phyloP scores from a whole-genome alignment of 306 rosid species.

The Cucumis hystrix region DNA sequence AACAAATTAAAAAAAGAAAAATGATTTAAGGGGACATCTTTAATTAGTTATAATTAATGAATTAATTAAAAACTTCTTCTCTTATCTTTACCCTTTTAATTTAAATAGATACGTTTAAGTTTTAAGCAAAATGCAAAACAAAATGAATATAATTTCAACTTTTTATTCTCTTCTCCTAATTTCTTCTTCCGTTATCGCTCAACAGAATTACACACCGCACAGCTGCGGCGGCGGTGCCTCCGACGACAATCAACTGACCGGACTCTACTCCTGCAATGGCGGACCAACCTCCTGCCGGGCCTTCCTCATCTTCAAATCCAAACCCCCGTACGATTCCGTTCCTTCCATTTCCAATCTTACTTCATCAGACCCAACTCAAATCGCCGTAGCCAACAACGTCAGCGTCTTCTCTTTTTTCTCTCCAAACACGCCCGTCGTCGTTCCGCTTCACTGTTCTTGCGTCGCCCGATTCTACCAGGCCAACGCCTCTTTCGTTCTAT shows the following conservation, averaged over 20 bases:
- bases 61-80: background rate
- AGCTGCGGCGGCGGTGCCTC: background rate
- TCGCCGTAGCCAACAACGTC: constrained; percentile 31
- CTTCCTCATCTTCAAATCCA: constrained; percentile 46
- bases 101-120: background rate
- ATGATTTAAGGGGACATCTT: background rate
- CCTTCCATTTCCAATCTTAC: constrained; percentile 42
- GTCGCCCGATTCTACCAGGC: constrained; percentile 29
- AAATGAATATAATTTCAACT: background rate
- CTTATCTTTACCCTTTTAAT: background rate
- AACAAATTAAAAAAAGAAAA: background rate
- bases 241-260: background rate
- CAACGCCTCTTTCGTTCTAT: constrained; percentile 14
- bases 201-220: background rate
- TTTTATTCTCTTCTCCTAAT: background rate
- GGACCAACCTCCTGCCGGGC: constrained; percentile 23
- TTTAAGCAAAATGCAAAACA: background rate
- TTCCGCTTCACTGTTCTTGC: constrained; percentile 48
- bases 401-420: constrained; percentile 11
- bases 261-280: constrained; percentile 51
- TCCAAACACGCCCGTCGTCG: constrained; percentile 35
- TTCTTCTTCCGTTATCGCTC: background rate
- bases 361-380: constrained; percentile 25
- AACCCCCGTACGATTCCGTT: constrained; percentile 28
- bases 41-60: background rate